Percentiles rank a stretch among this genome's conserved stretches.
Evolutionary conservation across 768 basidiomycete genomes (phyloP).

Genomic region (Leccinum fibrillosum): DNA sequence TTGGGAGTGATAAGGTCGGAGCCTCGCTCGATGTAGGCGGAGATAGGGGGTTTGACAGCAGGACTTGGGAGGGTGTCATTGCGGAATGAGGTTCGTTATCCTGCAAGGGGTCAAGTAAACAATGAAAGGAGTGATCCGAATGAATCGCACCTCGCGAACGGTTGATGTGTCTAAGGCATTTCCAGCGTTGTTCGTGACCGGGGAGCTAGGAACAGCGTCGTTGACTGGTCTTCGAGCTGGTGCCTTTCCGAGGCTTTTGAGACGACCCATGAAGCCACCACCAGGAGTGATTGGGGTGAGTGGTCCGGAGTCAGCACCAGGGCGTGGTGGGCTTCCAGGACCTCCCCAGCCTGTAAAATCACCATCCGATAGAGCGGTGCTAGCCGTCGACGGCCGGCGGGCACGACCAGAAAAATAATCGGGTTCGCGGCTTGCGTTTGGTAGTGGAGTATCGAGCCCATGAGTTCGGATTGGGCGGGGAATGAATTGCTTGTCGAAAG

Average conservation of each 20-base stretch:
- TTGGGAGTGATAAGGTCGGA: slow-evolving; percentile 59
- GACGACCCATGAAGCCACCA: slow-evolving; percentile 70
- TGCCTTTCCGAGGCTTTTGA: slow-evolving; percentile 72
- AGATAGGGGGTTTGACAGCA: slow-evolving; percentile 53
- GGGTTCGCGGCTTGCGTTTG: slow-evolving; percentile 28
- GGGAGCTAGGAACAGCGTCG: slow-evolving; percentile 25
- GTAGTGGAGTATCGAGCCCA: slow-evolving; percentile 39
- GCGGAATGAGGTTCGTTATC: slow-evolving; percentile 26
- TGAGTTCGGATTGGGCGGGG: slow-evolving; percentile 40
- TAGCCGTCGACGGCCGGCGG: slow-evolving; percentile 45
- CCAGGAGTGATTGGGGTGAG: slow-evolving; percentile 49
- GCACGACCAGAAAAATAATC: slow-evolving; percentile 55
- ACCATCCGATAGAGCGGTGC: slow-evolving; percentile 44
- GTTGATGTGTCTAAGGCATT: slow-evolving; percentile 12
- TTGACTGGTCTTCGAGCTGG: slow-evolving; percentile 33
- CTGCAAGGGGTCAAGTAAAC: slow-evolving; percentile 14
- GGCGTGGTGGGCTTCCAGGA: slow-evolving; percentile 35
- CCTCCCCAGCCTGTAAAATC: slow-evolving; percentile 45
- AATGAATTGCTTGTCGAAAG: slow-evolving; percentile 27
- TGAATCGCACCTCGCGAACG: slow-evolving; percentile 25
- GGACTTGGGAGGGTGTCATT: slow-evolving; percentile 51
- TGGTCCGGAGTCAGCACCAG: slow-evolving; percentile 31
- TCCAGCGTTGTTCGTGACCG: slow-evolving; percentile 14
- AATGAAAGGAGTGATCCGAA: not conserved
- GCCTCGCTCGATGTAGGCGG: slow-evolving; percentile 74